A percentile compares a stretch with the other conserved stretches of the same genome.
Evolutionary conservation across 2,329 filamentous ascomycete genomes (phyloP).

Genomic region (Fusarium armeniacum): DNA sequence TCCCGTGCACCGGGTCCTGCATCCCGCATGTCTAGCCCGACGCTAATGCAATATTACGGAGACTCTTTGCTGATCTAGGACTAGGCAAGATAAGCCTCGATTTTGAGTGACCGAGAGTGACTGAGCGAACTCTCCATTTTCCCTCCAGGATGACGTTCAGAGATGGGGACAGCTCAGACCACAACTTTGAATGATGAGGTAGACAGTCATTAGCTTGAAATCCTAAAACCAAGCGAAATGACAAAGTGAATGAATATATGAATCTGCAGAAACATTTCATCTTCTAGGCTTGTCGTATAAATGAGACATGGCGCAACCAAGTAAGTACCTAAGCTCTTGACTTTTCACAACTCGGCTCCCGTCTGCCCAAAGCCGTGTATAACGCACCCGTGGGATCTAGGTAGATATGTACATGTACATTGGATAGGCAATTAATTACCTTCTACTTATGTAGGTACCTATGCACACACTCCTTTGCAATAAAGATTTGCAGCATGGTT

Average conservation of each 20-base stretch:
- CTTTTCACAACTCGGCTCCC: slow-evolving; percentile 18
- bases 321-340: not conserved
- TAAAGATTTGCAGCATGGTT: slow-evolving; percentile 21
- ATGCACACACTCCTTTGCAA: not conserved
- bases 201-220: not conserved
- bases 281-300: slow-evolving; percentile 15
- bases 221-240: slow-evolving; percentile 15
- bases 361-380: not conserved
- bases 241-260: not conserved
- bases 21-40: slow-evolving; percentile 40
- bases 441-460: too few species aligned
- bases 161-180: slow-evolving; percentile 15
- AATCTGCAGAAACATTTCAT: not conserved
- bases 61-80: not conserved
- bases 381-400: slow-evolving; percentile 10
- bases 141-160: slow-evolving; percentile 34
- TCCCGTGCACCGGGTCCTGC: slow-evolving; percentile 48
- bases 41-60: slow-evolving; percentile 30
- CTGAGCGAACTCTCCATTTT: not conserved
- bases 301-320: slow-evolving; percentile 31
- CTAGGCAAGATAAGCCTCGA: slow-evolving; percentile 26
- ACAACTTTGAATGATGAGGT: not conserved
- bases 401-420: not conserved
- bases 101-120: slow-evolving; percentile 3
- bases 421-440: too few species aligned